Evolutionary conservation across 345 rosid genomes (phyloP).

Genomic region (Acer yangbiense): DNA sequence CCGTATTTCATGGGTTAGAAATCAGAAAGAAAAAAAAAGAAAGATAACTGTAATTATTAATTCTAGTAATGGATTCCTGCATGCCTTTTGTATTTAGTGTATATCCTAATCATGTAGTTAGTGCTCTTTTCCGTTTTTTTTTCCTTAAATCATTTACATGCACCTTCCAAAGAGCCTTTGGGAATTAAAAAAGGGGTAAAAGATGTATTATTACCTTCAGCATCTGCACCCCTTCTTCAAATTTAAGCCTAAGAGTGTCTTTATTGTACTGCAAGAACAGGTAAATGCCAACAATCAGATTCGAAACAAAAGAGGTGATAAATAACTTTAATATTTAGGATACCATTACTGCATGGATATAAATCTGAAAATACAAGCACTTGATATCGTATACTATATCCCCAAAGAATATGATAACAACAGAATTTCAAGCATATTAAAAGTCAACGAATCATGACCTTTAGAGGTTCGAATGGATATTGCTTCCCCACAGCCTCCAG

Average conservation of each 20-base stretch:
- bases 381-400: background rate
- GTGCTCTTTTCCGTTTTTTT: background rate
- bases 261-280: constrained; percentile 61
- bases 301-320: background rate
- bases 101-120: background rate
- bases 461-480: constrained; percentile 79
- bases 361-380: background rate
- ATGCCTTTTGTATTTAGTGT: background rate
- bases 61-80: background rate
- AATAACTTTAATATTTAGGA: constrained; percentile 7
- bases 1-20: no score
- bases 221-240: constrained; percentile 91
- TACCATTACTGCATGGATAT: background rate
- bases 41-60: background rate
- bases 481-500: constrained; percentile 77
- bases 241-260: constrained; percentile 66
- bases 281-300: constrained; percentile 14
- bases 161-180: no score
- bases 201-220: constrained; percentile 54
- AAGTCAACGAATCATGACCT: constrained; percentile 44
- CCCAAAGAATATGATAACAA: background rate
- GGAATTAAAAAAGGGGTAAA: background rate
- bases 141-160: no score
- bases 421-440: constrained; percentile 8
- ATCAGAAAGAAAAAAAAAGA: background rate